phyloP scores from a whole-genome alignment of 2,329 filamentous ascomycete genomes.

The Colletotrichum liriopes region DNA sequence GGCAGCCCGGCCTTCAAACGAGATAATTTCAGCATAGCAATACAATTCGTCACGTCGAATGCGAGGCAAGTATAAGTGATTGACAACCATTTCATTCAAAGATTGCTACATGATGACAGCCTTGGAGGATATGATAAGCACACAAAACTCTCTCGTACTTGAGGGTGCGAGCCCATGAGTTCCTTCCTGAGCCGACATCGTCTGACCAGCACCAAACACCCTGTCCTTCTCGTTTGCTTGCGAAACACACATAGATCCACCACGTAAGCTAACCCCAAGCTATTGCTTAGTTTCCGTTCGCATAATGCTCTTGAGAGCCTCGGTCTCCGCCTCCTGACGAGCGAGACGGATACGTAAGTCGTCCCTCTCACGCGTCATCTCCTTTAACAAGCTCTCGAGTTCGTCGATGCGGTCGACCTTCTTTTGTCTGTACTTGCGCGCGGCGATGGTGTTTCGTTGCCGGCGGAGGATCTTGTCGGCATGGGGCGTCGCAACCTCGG shows the following conservation, averaged over 20 bases:
- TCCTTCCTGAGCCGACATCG: slow-evolving; percentile 5
- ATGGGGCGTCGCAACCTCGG: slow-evolving; percentile 8
- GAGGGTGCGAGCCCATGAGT: neutral
- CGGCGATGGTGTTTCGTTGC: slow-evolving; percentile 79
- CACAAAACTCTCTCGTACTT: slow-evolving; percentile 13
- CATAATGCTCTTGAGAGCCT: slow-evolving; percentile 70
- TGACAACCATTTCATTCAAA: slow-evolving; percentile 21
- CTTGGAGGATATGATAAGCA: slow-evolving; percentile 6
- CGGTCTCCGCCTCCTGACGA: slow-evolving; percentile 75
- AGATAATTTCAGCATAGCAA: neutral
- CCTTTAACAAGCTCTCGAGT: slow-evolving; percentile 72
- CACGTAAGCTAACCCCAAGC: neutral
- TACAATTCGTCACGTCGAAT: neutral
- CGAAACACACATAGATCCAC: neutral
- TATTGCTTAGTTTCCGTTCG: slow-evolving; percentile 32
- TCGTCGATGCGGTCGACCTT: slow-evolving; percentile 76
- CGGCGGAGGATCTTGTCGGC: slow-evolving; percentile 66
- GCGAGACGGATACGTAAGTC: slow-evolving; percentile 75
- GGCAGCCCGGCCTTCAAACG: too few relatives aligned
- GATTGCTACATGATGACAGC: slow-evolving; percentile 9
- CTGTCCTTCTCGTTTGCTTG: neutral
- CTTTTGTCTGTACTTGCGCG: slow-evolving; percentile 80
- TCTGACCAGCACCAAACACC: neutral
- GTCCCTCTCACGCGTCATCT: slow-evolving; percentile 74
- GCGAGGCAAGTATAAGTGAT: neutral